Base-by-base conservation (phyloP, 2,329 filamentous ascomycete species). In the Waltergamsia citrina region DNA sequence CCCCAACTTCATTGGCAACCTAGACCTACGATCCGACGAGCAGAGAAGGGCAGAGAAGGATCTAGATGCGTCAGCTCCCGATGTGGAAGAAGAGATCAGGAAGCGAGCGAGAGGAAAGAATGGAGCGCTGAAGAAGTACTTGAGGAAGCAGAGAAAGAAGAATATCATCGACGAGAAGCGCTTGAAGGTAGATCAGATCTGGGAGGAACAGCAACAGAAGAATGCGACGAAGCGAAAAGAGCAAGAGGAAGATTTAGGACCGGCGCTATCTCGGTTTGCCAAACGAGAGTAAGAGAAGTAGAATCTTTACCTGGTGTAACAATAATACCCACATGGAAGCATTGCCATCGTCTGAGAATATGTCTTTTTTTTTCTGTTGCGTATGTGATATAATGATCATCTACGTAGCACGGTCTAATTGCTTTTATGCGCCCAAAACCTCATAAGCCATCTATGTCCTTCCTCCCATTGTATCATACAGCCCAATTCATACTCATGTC, bases 91-190 rank as follows among this genome's bases (percentile, higher is more conserved):
- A 38, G 72, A 80, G 51, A 71, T 80, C 34, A 68, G 74, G 59
- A 92, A 95, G 54, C 73, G 81, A 36, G 86, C 85, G 14, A 69
- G 90, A 38, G 92, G 92, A 35, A 86, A 88, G 69, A 98, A 94
- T 53, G 87, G 82, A 46, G 84, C 84, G 38, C 62, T 96, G 43
- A 79, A 86, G 52, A 87, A 88, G 56, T 88, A 93, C 54, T 60
- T 96, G 51, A 69, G 92, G 44, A 96, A 96, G 76, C 88, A 92
- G 64, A 79, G 85, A 29, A 81, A 81, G 51, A 85, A 82, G 70
- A 96, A 96, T 56, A 76, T 98, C 38, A 87, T 98, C 55, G 92
- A 98, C 65, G 92, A 95, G 69, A 88, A 90, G 72, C 80, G 84
- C 52, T 60, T 94, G 57, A 79, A 81, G 53, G 81, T 88, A 31